Conservation (phyloP, 2,329 filamentous ascomycete species). For the Aspergillus pseudoviridinutans region DNA sequence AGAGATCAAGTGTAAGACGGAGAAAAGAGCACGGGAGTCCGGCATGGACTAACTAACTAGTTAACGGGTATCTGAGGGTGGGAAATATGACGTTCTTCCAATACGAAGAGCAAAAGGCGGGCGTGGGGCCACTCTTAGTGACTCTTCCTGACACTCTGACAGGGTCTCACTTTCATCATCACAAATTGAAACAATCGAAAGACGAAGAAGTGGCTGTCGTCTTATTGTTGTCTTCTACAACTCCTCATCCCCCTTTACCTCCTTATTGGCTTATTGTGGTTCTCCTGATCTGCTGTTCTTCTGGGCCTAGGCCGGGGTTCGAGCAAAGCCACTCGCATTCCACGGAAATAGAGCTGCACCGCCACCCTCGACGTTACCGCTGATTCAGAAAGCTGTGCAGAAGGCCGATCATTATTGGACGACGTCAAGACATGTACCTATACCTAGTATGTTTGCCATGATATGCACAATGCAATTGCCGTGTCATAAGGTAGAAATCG, state of each 20-base stretch:
- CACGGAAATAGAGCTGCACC: slow-evolving; percentile 14
- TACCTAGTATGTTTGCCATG: too few relatives aligned
- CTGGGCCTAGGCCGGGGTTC: background rate
- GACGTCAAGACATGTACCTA: background rate
- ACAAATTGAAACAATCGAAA: background rate
- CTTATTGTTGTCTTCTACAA: background rate
- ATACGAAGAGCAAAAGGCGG: background rate
- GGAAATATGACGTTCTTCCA: slow-evolving; percentile 9
- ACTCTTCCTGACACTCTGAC: background rate
- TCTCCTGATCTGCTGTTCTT: background rate
- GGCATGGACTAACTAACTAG: slow-evolving; percentile 5
- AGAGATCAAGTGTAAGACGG: background rate
- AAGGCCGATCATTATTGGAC: background rate
- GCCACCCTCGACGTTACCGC: slow-evolving; percentile 8
- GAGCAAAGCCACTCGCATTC: slow-evolving; percentile 3
- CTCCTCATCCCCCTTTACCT: background rate
- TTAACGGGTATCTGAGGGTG: slow-evolving; percentile 2
- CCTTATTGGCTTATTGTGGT: background rate
- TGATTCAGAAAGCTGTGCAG: background rate
- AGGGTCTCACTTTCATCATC: background rate
- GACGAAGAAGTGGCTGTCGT: background rate
- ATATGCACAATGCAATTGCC: background rate
- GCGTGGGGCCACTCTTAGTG: slow-evolving; percentile 10
- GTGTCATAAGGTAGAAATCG: background rate
- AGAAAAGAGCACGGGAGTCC: slow-evolving; percentile 2